A percentile compares a stretch with the other conserved stretches of the same genome.
Evolutionary conservation across 208 protist genomes (phyloP).

Genomic region (Porcisia deanei): DNA sequence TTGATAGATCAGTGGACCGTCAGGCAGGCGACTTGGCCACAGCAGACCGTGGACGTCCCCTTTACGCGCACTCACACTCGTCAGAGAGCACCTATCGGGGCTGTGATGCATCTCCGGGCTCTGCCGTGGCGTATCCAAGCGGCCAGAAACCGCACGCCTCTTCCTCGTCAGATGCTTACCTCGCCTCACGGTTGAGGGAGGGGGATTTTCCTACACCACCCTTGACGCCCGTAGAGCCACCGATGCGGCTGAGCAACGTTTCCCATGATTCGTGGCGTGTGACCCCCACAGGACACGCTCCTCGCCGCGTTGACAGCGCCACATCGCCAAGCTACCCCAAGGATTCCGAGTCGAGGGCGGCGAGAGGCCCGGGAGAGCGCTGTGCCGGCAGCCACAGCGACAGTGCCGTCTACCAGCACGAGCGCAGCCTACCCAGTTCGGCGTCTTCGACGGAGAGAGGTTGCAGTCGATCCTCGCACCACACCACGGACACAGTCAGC

Average conservation of each 20-base stretch:
- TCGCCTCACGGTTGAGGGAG: background rate
- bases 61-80: background rate
- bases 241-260: background rate
- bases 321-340: conserved; percentile 6
- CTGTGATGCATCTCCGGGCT: conserved; percentile 28
- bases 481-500: background rate
- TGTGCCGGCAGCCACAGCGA: background rate
- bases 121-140: conserved; percentile 23
- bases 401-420: background rate
- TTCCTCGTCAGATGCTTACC: background rate
- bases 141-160: conserved; percentile 19
- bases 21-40: background rate
- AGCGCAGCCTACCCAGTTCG: background rate
- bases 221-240: background rate
- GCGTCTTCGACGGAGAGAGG: background rate
- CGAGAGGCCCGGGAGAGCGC: background rate
- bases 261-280: background rate
- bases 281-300: background rate
- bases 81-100: conserved; percentile 11
- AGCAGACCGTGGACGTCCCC: background rate
- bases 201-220: background rate
- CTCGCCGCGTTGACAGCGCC: conserved; percentile 11
- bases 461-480: background rate
- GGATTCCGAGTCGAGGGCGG: background rate
- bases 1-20: background rate